Evolutionary conservation across 805 yeast species (phyloP).

Genomic region (Candida manassasensis): DNA sequence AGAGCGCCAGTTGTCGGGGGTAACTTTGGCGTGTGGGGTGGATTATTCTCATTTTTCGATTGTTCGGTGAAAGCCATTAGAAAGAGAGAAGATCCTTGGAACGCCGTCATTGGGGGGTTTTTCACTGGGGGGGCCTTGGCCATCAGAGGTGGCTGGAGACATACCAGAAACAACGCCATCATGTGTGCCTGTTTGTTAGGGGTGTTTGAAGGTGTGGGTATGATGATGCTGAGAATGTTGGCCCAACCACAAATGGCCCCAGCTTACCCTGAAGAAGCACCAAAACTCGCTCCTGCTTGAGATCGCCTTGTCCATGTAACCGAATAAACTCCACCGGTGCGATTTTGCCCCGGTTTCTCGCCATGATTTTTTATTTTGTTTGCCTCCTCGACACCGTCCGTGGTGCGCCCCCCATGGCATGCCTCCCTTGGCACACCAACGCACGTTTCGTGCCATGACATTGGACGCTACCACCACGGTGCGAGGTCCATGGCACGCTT

Average conservation of each 20-base stretch:
- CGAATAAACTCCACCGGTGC: no score
- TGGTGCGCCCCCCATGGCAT: no score
- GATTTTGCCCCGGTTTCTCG: no score
- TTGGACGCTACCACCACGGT: no score
- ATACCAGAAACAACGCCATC: constrained; percentile 92
- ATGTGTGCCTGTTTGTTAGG: constrained; percentile 97
- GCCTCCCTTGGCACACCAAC: no score
- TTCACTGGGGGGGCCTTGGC: constrained; percentile 98
- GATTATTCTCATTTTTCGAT: constrained; percentile 90
- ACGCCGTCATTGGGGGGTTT: constrained; percentile 96
- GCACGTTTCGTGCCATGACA: no score
- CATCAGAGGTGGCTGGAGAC: constrained; percentile 98
- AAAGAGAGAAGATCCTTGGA: constrained; percentile 98
- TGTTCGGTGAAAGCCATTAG: constrained; percentile 93
- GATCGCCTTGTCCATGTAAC: no score
- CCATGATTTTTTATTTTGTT: no score
- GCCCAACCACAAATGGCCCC: constrained; percentile 63
- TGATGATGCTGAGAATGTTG: constrained; percentile 87
- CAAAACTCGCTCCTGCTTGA: constrained; percentile 22
- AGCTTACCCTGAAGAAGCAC: constrained; percentile 39
- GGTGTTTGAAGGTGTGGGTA: constrained; percentile 96
- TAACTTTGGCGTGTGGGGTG: constrained; percentile 99
- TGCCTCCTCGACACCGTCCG: no score
- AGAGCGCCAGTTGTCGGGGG: constrained; percentile 99
- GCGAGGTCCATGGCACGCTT: no score